phyloP scores from a whole-genome alignment of 345 rosid species.

The Euphorbia pulcherrima region DNA sequence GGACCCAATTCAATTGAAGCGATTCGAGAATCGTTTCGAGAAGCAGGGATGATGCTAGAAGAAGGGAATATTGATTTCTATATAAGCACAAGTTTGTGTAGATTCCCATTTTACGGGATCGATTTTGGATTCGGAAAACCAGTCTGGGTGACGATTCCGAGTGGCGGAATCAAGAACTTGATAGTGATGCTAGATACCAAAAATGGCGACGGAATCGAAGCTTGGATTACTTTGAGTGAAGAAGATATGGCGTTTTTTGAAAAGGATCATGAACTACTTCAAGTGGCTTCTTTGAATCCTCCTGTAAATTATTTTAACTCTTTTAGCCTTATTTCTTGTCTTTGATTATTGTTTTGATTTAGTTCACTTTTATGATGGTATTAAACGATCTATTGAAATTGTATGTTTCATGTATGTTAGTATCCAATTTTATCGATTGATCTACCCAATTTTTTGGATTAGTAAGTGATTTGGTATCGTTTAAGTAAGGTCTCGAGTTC shows the following conservation, averaged over 20 bases:
- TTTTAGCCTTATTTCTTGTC: neutral
- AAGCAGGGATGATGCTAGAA: neutral
- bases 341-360: no score
- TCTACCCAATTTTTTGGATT: no score
- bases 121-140: conserved; percentile 50
- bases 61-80: conserved; percentile 19
- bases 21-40: conserved; percentile 3
- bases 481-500: no score
- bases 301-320: neutral
- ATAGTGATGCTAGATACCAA: conserved; percentile 29
- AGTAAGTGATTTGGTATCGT: no score
- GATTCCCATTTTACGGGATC: conserved; percentile 19
- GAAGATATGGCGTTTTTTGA: conserved; percentile 39
- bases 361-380: no score
- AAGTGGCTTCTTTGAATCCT: conserved; percentile 37
- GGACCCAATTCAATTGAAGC: neutral
- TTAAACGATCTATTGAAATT: no score
- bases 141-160: conserved; percentile 29
- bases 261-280: conserved; percentile 37
- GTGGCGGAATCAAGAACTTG: conserved; percentile 29
- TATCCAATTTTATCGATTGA: no score
- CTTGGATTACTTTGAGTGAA: conserved; percentile 38
- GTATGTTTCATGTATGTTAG: no score
- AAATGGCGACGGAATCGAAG: conserved; percentile 44
- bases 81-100: conserved; percentile 21